These are phyloP conservation scores for Artemisia tridentata DNA, from an alignment of 129 eudicot species.

Conservation along the genomic window DNA sequence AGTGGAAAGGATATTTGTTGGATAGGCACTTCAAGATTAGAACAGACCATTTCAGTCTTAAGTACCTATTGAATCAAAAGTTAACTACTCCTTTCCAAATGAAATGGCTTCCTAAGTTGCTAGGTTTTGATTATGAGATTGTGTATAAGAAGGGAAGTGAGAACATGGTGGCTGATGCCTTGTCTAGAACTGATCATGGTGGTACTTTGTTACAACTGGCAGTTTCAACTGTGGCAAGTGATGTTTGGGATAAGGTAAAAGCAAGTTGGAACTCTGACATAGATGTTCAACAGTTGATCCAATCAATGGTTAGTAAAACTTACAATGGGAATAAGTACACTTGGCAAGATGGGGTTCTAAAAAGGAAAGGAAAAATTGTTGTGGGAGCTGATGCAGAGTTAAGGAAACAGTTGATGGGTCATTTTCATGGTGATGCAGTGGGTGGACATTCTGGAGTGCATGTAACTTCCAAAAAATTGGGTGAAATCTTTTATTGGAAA, in stretches of 20 bases:
- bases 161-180: background rate
- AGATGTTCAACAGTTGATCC: too few relatives aligned
- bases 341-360: background rate
- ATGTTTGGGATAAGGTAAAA: background rate
- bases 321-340: background rate
- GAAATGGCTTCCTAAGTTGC: background rate
- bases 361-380: background rate
- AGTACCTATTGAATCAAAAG: background rate
- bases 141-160: background rate
- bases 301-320: too few relatives aligned
- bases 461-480: too few relatives aligned
- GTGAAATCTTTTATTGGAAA: background rate
- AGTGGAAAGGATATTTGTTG: background rate
- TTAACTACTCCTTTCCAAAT: background rate
- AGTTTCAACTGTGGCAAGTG: background rate
- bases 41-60: background rate
- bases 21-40: background rate
- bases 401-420: background rate
- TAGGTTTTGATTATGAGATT: background rate
- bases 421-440: background rate
- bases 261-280: background rate
- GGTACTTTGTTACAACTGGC: background rate
- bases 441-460: background rate
- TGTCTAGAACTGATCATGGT: background rate
- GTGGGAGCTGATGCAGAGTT: background rate